Evolutionary conservation across 106 monocot genomes (phyloP), one percentile per base, ranked within the genome.

Genomic region (Xerophyta viscosa): DNA sequence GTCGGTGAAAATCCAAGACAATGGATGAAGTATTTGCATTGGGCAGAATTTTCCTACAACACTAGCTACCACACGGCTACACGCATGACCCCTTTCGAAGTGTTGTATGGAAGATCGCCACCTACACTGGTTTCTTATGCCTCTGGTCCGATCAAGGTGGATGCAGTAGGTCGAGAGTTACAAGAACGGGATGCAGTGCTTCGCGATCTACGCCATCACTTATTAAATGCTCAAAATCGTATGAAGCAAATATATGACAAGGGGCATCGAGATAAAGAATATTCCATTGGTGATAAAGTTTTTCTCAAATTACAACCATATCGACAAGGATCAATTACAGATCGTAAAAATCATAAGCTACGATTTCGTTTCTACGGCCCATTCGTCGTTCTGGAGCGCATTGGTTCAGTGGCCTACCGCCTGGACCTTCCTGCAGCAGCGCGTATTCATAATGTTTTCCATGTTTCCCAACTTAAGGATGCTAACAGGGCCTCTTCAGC

Each of bases 41-140:
- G 29, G 13, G 27, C 25, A 3, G 15, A 52, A 18, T 52, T 2
- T 18, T 28, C 24, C 2, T 52, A 52, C 17, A 52, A 52, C 17
- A 28, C 12, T 3, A n/a, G 24, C 18, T 29, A 18, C 18, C 27
- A 30, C 27, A 2, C 11, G 14, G 14, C 29, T 6, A 52, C 18
- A 12, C 18, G 17, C 2, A 52, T 28, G 29, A 52, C 29, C 3
- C 52, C 52, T 4, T 52, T 52, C 18, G 52, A 52, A 52, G 52
- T 18, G 3, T 8, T 52, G 3, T 52, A 52, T 29, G 27, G 52
- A 5, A 27, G 29, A 17, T 15, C 39, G 2, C 39, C 39, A 12
- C 2, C 6, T 2, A 12, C 39, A 3, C 6, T 39, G 6, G 39
- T 39, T 39, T 39, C 39, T 7, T 8, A 12, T 2, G 39, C 39